Conservation (phyloP, 2,329 filamentous ascomycete species). For the Elsinoe necatrix region DNA sequence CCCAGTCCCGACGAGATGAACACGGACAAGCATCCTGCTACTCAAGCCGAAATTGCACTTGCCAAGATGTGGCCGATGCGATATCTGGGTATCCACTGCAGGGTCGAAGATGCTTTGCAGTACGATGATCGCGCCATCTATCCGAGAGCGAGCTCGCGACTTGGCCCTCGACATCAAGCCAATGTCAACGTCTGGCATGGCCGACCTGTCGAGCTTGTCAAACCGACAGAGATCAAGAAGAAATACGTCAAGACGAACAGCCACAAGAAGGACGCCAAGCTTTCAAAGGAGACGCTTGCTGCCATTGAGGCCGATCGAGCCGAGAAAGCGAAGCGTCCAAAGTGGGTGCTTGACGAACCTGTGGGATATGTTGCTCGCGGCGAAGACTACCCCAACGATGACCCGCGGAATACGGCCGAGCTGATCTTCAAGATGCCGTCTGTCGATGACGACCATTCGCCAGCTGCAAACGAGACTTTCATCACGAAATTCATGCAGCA, state of each 20-base stretch:
- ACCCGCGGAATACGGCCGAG: slow-evolving; percentile 65
- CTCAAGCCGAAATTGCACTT: slow-evolving; percentile 81
- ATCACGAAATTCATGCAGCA: slow-evolving; percentile 70
- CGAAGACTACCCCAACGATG: slow-evolving; percentile 64
- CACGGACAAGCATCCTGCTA: slow-evolving; percentile 54
- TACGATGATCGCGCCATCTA: slow-evolving; percentile 93
- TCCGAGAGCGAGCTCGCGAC: slow-evolving; percentile 82
- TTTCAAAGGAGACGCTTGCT: slow-evolving; percentile 70
- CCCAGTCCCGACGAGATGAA: slow-evolving; percentile 41
- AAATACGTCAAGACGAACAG: slow-evolving; percentile 53
- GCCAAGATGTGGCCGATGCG: slow-evolving; percentile 94
- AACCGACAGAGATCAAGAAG: slow-evolving; percentile 77
- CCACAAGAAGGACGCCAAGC: slow-evolving; percentile 67
- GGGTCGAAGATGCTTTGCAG: slow-evolving; percentile 88
- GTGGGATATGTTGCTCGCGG: slow-evolving; percentile 76
- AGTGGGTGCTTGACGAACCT: slow-evolving; percentile 90
- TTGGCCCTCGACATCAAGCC: slow-evolving; percentile 87
- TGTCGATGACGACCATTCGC: slow-evolving; percentile 15
- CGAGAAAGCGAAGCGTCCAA: slow-evolving; percentile 71
- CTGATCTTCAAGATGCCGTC: slow-evolving; percentile 65
- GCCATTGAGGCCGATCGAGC: slow-evolving; percentile 74
- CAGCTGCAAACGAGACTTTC: slow-evolving; percentile 45
- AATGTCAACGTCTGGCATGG: slow-evolving; percentile 79
- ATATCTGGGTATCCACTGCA: slow-evolving; percentile 91
- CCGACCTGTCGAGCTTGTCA: slow-evolving; percentile 79